These are phyloP conservation scores for Tolypocladium guangdongense DNA, from an alignment of 2,329 filamentous ascomycete genomes.

Conservation along the genomic window DNA sequence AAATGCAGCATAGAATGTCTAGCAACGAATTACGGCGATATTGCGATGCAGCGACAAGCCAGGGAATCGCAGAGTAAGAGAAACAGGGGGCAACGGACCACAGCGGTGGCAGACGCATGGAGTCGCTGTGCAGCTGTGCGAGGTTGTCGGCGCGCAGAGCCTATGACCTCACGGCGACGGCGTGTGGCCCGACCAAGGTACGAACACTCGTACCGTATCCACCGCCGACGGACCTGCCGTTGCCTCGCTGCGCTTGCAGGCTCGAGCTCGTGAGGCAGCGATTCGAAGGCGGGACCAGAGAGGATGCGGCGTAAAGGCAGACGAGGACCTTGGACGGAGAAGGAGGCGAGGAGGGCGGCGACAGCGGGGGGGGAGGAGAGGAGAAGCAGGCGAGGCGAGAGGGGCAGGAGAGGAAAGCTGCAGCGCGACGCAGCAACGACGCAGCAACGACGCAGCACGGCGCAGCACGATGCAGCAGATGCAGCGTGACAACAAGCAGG, in stretches of 20 bases:
- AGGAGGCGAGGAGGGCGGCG: background rate
- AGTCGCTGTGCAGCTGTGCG: background rate
- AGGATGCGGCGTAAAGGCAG: background rate
- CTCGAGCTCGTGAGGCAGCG: background rate
- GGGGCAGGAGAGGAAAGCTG: background rate
- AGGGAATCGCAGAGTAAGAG: background rate
- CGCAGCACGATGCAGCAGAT: background rate
- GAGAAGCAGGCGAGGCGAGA: background rate
- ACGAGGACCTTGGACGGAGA: background rate
- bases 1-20: background rate
- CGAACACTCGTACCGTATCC: background rate
- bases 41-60: background rate
- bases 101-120: background rate
- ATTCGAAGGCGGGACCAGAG: background rate
- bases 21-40: background rate
- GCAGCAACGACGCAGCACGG: background rate
- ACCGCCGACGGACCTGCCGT: background rate
- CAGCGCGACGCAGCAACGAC: background rate
- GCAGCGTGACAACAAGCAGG: no score
- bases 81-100: background rate
- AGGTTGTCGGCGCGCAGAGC: background rate
- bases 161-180: background rate
- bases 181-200: background rate
- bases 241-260: background rate
- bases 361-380: background rate